Evolutionary conservation across 2,329 filamentous ascomycete species (phyloP).

Genomic region (Talaromyces sp.): DNA sequence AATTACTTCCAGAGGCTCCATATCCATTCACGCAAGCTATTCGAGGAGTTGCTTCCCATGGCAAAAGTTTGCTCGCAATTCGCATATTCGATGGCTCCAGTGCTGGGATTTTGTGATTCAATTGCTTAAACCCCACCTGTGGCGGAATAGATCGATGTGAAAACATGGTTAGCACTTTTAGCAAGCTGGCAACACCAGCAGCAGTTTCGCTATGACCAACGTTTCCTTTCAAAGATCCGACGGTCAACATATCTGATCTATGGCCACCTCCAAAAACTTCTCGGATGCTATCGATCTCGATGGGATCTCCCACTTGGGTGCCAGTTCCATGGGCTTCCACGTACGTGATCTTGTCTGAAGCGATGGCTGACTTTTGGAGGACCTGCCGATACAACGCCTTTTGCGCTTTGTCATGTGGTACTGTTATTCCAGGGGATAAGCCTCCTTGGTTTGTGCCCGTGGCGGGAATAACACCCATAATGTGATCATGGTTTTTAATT

Average conservation of each 20-base stretch:
- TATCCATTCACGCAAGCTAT: slow-evolving; percentile 24
- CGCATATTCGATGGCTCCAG: background rate
- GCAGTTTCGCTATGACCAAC: slow-evolving; percentile 31
- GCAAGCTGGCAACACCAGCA: slow-evolving; percentile 21
- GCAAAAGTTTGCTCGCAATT: background rate
- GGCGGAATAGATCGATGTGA: slow-evolving; percentile 17
- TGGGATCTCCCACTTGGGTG: slow-evolving; percentile 22
- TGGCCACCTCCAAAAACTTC: background rate
- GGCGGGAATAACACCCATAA: slow-evolving; percentile 32
- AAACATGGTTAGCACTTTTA: slow-evolving; percentile 21
- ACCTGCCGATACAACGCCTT: slow-evolving; percentile 29
- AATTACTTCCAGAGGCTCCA: slow-evolving; percentile 24
- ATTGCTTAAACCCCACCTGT: slow-evolving; percentile 17
- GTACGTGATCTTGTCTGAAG: slow-evolving; percentile 16
- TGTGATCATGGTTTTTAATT: slow-evolving; percentile 38
- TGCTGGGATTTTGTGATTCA: background rate
- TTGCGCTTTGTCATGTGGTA: slow-evolving; percentile 31
- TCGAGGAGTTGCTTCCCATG: slow-evolving; percentile 7
- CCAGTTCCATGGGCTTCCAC: slow-evolving; percentile 41
- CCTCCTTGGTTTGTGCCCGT: slow-evolving; percentile 29
- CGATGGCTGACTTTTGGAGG: slow-evolving; percentile 32
- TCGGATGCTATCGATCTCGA: slow-evolving; percentile 10
- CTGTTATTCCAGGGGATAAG: slow-evolving; percentile 22
- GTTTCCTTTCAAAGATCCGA: slow-evolving; percentile 28
- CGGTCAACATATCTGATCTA: slow-evolving; percentile 6